Percentiles rank a stretch among this genome's conserved stretches.
Conservation (phyloP, 805 yeast species). For the Candida golubevii region DNA sequence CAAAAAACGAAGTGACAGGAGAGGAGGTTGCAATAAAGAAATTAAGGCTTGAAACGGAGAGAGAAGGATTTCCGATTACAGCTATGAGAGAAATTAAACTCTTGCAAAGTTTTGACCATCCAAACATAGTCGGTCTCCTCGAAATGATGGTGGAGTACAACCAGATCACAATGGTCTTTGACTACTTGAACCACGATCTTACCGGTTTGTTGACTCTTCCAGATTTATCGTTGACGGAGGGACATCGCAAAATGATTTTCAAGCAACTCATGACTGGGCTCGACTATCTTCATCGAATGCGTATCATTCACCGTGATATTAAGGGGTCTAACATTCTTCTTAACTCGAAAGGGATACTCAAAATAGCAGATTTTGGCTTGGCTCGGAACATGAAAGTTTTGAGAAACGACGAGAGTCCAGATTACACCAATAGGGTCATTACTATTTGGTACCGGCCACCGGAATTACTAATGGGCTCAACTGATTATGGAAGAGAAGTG, state of each 20-base stretch:
- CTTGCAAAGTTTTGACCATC: constrained; percentile 77
- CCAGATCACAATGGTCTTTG: constrained; percentile 84
- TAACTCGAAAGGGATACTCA: constrained; percentile 56
- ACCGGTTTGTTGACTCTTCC: constrained; percentile 84
- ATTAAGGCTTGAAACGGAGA: constrained; percentile 76
- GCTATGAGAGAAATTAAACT: constrained; percentile 88
- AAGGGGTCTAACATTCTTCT: constrained; percentile 76
- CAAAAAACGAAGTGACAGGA: constrained; percentile 63
- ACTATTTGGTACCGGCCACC: constrained; percentile 98
- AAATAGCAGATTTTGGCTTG: constrained; percentile 79
- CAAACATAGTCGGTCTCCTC: constrained; percentile 70
- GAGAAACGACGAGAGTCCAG: constrained; percentile 52
- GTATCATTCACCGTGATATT: constrained; percentile 75
- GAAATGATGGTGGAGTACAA: constrained; percentile 86
- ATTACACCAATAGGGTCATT: constrained; percentile 91
- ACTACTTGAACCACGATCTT: constrained; percentile 89
- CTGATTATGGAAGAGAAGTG: constrained; percentile 84
- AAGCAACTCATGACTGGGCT: constrained; percentile 66
- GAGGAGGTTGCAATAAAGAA: constrained; percentile 82
- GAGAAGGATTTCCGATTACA: constrained; percentile 95
- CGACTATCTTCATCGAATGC: constrained; percentile 60
- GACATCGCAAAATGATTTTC: constrained; percentile 64
- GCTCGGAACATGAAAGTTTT: constrained; percentile 70
- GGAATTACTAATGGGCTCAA: constrained; percentile 83
- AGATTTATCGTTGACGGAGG: constrained; percentile 53